Conservation (phyloP, 306 rosid species). For the Prosopis cineraria region DNA sequence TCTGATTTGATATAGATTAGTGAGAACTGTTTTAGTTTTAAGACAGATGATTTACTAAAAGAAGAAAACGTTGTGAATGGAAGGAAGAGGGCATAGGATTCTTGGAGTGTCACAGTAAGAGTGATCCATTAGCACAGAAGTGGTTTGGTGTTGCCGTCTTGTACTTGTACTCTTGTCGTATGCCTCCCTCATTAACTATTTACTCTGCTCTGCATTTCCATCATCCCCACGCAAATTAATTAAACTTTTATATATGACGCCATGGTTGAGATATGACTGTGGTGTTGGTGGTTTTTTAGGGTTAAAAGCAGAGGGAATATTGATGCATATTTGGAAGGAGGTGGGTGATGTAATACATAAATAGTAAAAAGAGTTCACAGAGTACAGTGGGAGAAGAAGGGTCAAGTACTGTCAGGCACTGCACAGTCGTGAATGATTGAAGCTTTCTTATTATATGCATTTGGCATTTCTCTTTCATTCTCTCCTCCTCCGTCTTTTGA, state of each 20-base stretch:
- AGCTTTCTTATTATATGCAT: constrained; percentile 22
- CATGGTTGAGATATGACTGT: constrained; percentile 12
- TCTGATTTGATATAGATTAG: too few species aligned
- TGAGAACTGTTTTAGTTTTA: too few species aligned
- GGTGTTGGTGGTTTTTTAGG: background rate
- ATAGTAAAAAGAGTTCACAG: background rate
- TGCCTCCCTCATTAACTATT: too few species aligned
- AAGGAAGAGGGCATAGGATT: too few species aligned
- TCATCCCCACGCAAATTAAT: too few species aligned
- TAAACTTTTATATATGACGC: constrained; percentile 13
- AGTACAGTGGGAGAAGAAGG: background rate
- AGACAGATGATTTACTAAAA: too few species aligned
- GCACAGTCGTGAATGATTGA: constrained; percentile 33
- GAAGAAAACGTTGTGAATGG: too few species aligned
- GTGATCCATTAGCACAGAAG: too few species aligned
- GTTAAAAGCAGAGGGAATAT: constrained; percentile 16
- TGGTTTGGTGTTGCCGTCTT: constrained; percentile 41
- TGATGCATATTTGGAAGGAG: background rate
- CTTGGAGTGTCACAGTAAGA: too few species aligned
- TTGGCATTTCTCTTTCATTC: background rate
- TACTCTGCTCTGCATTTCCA: too few species aligned
- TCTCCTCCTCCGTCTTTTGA: constrained; percentile 14
- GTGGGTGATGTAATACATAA: background rate
- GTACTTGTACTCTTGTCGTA: too few species aligned
- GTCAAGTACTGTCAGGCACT: constrained; percentile 41